These are phyloP conservation scores for Saccharomycopsis synnaedendra DNA, from an alignment of 805 yeast genomes.

Conservation along the genomic window DNA sequence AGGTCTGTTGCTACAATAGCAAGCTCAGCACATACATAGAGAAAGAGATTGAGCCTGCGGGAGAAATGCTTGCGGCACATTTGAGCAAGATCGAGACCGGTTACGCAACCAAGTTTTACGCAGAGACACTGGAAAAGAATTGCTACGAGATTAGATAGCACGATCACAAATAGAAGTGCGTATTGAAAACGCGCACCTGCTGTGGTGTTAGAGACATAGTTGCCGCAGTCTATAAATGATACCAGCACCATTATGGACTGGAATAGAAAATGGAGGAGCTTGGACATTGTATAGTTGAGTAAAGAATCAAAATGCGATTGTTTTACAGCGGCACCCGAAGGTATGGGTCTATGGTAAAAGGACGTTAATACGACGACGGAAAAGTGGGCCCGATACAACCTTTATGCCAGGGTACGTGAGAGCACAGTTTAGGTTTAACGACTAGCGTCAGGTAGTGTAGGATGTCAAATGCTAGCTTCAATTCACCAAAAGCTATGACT, in stretches of 20 bases:
- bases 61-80: slow-evolving; percentile 70
- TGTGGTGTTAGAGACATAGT: slow-evolving; percentile 79
- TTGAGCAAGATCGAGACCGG: slow-evolving; percentile 81
- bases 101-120: slow-evolving; percentile 77
- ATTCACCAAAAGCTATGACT: too few relatives aligned
- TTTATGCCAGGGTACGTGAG: too few relatives aligned
- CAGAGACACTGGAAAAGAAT: slow-evolving; percentile 74
- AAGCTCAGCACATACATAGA: slow-evolving; percentile 73
- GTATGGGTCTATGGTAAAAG: too few relatives aligned
- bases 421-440: too few relatives aligned
- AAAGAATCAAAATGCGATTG: too few relatives aligned
- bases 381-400: too few relatives aligned
- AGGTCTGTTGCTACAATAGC: slow-evolving; percentile 89
- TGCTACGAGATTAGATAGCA: slow-evolving; percentile 76
- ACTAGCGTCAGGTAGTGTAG: too few relatives aligned
- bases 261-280: slow-evolving; percentile 58
- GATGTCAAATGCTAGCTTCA: too few relatives aligned
- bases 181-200: slow-evolving; percentile 78
- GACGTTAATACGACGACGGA: too few relatives aligned
- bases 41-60: slow-evolving; percentile 43
- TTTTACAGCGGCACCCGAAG: too few relatives aligned
- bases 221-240: slow-evolving; percentile 92
- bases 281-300: too few relatives aligned
- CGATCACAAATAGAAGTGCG: slow-evolving; percentile 53
- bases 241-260: slow-evolving; percentile 85